Evolutionary conservation across 495 filamentous ascomycete genomes (phyloP).

Genomic region (Hyaloscypha finlandica): DNA sequence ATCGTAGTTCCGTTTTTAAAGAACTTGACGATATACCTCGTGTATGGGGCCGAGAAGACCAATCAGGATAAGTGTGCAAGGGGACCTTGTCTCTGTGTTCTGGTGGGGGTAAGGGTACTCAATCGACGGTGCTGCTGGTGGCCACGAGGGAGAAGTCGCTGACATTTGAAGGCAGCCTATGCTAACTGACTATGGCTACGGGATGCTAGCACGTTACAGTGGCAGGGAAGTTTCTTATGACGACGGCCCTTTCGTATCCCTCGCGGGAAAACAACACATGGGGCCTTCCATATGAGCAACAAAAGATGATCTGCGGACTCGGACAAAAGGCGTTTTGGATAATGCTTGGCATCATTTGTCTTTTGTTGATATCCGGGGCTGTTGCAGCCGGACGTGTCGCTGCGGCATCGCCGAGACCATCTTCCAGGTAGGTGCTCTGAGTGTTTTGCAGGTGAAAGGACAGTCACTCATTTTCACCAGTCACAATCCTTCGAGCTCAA

Average conservation of each 20-base stretch:
- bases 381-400: slow-evolving; percentile 6
- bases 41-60: slow-evolving; percentile 7
- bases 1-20: neutral
- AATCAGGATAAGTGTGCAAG: slow-evolving; percentile 3
- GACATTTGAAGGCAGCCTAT: neutral
- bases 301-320: slow-evolving; percentile 8
- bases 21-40: slow-evolving; percentile 6
- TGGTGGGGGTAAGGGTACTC: neutral
- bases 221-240: slow-evolving; percentile 1
- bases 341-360: neutral
- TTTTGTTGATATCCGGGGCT: slow-evolving; percentile 1
- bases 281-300: neutral
- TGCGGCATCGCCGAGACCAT: neutral
- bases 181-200: neutral
- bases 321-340: slow-evolving; percentile 1
- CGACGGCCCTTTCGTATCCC: neutral
- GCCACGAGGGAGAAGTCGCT: neutral
- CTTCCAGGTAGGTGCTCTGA: neutral
- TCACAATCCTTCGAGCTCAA: neutral
- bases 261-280: slow-evolving; percentile 9
- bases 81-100: neutral
- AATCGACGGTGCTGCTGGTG: neutral
- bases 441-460: neutral
- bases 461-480: neutral
- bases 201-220: slow-evolving; percentile 14